Evolutionary conservation across 768 basidiomycete genomes (phyloP).

Genomic region (Ramaria sp.): DNA sequence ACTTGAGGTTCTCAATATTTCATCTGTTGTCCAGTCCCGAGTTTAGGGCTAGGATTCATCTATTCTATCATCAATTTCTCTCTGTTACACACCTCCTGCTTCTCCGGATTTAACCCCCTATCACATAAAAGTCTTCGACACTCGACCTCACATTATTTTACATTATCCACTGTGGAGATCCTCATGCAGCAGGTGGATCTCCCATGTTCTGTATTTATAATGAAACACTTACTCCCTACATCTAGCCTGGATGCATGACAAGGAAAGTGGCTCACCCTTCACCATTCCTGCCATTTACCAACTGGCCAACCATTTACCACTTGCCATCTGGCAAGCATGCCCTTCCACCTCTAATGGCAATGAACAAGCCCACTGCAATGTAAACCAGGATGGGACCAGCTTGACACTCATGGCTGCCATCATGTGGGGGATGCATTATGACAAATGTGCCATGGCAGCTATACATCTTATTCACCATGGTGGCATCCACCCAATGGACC

Average conservation of each 20-base stretch:
- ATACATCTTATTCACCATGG: background rate
- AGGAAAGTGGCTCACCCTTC: background rate
- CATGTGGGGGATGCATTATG: no score
- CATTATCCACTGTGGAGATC: slow-evolving; percentile 15
- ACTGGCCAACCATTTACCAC: background rate
- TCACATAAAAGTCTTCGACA: no score
- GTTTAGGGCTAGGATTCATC: no score
- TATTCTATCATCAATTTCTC: no score
- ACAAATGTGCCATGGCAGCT: background rate
- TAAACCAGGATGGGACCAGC: background rate
- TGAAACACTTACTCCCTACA: no score
- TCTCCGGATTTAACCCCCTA: no score
- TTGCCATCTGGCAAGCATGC: background rate
- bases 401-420: background rate
- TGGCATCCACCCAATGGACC: background rate
- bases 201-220: background rate
- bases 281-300: background rate
- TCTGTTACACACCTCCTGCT: no score
- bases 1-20: no score
- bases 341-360: background rate
- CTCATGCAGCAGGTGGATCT: slow-evolving; percentile 10
- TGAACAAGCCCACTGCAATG: background rate
- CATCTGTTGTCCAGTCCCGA: no score
- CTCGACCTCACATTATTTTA: no score
- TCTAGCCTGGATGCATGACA: background rate